A percentile compares a stretch with the other conserved stretches of the same genome.
phyloP scores from a whole-genome alignment of 768 basidiomycete species.

The Pleurotus ostreatus region DNA sequence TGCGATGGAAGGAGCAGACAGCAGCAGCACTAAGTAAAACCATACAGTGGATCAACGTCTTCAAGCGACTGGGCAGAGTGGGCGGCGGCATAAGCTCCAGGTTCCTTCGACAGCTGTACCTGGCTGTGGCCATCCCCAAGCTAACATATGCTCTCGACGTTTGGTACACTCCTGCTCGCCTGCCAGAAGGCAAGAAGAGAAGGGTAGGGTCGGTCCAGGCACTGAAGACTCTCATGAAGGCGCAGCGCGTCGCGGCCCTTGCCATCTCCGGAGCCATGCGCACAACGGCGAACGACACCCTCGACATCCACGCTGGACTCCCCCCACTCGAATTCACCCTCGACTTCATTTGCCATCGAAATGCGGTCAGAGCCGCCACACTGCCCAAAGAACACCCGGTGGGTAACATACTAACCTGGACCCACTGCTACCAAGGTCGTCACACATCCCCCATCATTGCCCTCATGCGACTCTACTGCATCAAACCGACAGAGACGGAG shows the following conservation, averaged over 20 bases:
- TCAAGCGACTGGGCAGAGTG: conserved; percentile 9
- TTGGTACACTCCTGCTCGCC: conserved; percentile 16
- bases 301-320: conserved; percentile 17
- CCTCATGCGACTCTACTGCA: no score
- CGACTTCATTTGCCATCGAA: conserved; percentile 6
- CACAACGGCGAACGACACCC: conserved; percentile 14
- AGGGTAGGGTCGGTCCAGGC: conserved; percentile 11
- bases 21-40: conserved; percentile 10
- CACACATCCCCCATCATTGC: no score
- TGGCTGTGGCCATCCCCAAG: conserved; percentile 20
- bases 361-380: conserved; percentile 13
- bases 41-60: background rate
- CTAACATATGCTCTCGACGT: conserved; percentile 21
- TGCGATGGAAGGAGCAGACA: conserved; percentile 12
- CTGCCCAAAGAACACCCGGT: conserved; percentile 16
- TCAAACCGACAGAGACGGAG: no score
- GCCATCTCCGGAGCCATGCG: conserved; percentile 19
- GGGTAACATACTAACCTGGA: conserved; percentile 1
- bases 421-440: no score
- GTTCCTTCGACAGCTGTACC: conserved; percentile 19
- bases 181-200: background rate
- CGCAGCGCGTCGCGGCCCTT: conserved; percentile 17
- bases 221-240: conserved; percentile 9
- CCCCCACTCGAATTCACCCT: conserved; percentile 11
- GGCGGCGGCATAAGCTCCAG: conserved; percentile 12